Evolutionary conservation across 495 filamentous ascomycete genomes (phyloP).

Genomic region (Rhypophila decipiens): DNA sequence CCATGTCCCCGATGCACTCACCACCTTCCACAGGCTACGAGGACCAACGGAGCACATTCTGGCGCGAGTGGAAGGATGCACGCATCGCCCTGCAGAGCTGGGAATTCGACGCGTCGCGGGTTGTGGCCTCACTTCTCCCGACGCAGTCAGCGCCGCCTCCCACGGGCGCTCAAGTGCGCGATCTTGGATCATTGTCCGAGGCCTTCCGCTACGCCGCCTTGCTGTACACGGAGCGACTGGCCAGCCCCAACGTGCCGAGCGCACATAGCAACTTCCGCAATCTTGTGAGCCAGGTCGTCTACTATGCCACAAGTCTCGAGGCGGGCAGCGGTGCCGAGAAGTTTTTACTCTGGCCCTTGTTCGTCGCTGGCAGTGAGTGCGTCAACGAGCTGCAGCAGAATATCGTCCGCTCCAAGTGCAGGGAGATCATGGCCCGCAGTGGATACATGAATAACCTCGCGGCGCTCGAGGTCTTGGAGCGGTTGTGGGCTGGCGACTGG

Average conservation of each 20-base stretch:
- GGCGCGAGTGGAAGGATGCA: constrained; percentile 79
- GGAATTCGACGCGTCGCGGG: constrained; percentile 57
- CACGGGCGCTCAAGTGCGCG: constrained; percentile 42
- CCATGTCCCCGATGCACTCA: constrained; percentile 22
- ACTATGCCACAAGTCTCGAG: constrained; percentile 72
- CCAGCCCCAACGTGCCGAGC: constrained; percentile 67
- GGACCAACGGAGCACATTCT: constrained; percentile 59
- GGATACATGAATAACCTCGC: constrained; percentile 91
- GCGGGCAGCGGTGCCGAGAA: constrained; percentile 63
- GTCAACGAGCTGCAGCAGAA: constrained; percentile 73
- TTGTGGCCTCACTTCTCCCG: constrained; percentile 18
- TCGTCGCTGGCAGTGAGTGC: constrained; percentile 86
- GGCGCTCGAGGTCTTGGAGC: constrained; percentile 78
- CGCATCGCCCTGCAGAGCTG: constrained; percentile 72
- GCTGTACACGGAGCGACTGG: constrained; percentile 86
- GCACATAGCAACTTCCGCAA: constrained; percentile 74
- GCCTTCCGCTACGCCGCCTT: constrained; percentile 85
- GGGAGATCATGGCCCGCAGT: constrained; percentile 78
- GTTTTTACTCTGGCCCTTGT: constrained; percentile 90
- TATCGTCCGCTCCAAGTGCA: constrained; percentile 70
- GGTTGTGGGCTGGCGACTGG: constrained; percentile 61
- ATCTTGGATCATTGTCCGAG: constrained; percentile 64
- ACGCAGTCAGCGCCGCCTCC: constrained; percentile 19
- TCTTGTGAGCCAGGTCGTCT: constrained; percentile 71
- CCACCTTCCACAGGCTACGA: constrained; percentile 40